These are phyloP conservation scores for Fusarium sp. DNA, from an alignment of 2,329 filamentous ascomycete species.

Conservation along the genomic window DNA sequence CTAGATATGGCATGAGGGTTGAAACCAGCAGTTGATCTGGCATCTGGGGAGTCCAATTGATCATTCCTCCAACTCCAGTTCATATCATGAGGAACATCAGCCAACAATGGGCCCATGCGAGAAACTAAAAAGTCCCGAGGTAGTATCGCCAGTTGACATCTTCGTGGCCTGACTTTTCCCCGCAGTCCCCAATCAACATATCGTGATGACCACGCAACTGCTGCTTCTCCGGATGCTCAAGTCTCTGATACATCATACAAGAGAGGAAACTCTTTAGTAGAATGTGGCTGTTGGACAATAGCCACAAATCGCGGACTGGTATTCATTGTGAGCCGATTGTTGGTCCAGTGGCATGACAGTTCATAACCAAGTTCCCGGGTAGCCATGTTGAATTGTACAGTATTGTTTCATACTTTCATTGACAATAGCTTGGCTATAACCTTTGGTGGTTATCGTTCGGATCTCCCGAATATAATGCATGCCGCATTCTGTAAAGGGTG, in stretches of 20 bases:
- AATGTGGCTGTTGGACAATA: slow-evolving; percentile 1
- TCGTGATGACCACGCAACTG: slow-evolving; percentile 34
- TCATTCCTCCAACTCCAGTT: neutral
- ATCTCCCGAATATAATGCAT: slow-evolving; percentile 12
- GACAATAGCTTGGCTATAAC: slow-evolving; percentile 11
- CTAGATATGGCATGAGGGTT: slow-evolving; percentile 16
- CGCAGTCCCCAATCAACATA: slow-evolving; percentile 21
- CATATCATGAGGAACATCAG: slow-evolving; percentile 3
- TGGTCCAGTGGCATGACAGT: slow-evolving; percentile 35
- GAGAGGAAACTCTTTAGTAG: slow-evolving; percentile 6
- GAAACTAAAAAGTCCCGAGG: slow-evolving; percentile 4
- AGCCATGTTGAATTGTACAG: neutral
- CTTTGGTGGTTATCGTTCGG: slow-evolving; percentile 8
- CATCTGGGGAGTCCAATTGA: slow-evolving; percentile 6
- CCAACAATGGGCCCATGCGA: slow-evolving; percentile 29
- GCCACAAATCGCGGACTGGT: slow-evolving; percentile 21
- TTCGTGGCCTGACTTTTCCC: slow-evolving; percentile 35
- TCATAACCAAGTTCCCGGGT: slow-evolving; percentile 14
- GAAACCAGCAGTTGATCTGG: neutral
- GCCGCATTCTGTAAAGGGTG: slow-evolving; percentile 19
- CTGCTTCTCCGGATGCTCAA: slow-evolving; percentile 10
- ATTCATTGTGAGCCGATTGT: slow-evolving; percentile 33
- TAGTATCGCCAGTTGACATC: slow-evolving; percentile 14
- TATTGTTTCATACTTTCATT: neutral
- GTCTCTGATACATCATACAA: slow-evolving; percentile 12